Percentiles rank a stretch among this genome's conserved stretches.
phyloP scores from a whole-genome alignment of 148 eudicot genomes.

The Heliamphora exappendiculata region DNA sequence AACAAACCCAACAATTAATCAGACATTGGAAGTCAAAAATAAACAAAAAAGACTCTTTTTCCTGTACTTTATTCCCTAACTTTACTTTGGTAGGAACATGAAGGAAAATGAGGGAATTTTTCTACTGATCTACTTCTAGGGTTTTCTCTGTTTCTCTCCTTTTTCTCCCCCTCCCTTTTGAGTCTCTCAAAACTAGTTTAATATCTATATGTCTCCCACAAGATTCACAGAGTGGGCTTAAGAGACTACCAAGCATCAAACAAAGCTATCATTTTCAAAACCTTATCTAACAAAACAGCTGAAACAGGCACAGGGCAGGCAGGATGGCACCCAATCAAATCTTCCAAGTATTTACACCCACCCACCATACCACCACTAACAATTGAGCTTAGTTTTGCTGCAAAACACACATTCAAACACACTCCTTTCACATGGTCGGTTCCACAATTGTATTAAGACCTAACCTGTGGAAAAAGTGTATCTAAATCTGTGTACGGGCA shows the following conservation, averaged over 20 bases:
- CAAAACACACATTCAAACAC: too few relatives aligned
- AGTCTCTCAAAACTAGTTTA: not conserved
- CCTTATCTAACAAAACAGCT: slow-evolving; percentile 11
- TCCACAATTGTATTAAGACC: too few relatives aligned
- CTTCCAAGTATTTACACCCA: not conserved
- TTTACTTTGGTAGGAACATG: slow-evolving; percentile 9
- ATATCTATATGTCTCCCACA: slow-evolving; percentile 3
- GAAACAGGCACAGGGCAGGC: slow-evolving; percentile 4
- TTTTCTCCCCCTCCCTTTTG: not conserved
- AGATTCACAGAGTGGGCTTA: slow-evolving; percentile 10
- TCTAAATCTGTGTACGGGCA: too few relatives aligned
- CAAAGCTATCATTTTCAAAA: slow-evolving; percentile 14
- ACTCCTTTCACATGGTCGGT: too few relatives aligned
- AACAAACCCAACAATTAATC: too few relatives aligned
- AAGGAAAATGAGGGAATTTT: not conserved
- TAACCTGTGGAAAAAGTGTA: too few relatives aligned
- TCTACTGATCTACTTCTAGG: slow-evolving; percentile 1
- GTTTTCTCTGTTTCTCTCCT: not conserved
- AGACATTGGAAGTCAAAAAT: not conserved
- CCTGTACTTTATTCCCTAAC: slow-evolving; percentile 1
- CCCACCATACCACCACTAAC: slow-evolving; percentile 7
- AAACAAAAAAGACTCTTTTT: not conserved
- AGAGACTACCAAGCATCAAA: slow-evolving; percentile 12
- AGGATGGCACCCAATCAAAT: not conserved
- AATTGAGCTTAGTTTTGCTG: too few relatives aligned